Evolutionary conservation across 2,329 filamentous ascomycete species (phyloP), one percentile per base, ranked within the genome.

Genomic region (Helminthosporium solani): DNA sequence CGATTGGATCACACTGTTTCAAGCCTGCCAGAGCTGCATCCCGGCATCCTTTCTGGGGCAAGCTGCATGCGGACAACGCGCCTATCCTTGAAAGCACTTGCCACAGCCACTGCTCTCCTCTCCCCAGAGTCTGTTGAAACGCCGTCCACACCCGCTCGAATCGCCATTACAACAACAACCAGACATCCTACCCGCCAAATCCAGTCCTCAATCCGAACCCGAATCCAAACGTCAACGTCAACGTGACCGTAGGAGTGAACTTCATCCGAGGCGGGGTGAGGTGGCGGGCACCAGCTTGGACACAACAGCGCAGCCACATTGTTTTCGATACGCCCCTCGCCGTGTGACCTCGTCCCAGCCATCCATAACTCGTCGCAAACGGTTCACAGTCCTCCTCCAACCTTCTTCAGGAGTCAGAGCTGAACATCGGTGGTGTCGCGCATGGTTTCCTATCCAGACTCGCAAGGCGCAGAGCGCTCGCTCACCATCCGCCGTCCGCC

Each of bases 401-500:
- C 12, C 21, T 43, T 23, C 23, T 31, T n/a, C 39, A 42, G 44
- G 38, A 51, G 44, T 40, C 28, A 27, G 37, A 42, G 40, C 14
- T 40, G 19, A 25, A 33, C 14, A 48, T 44, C 48, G 50, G 52
- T 46, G 40, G 56, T 64, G 64, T 46, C 40, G 56, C 66, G 64
- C 61, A 85, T 85, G 82, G 81, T 85, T 68, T 85, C 82, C 67
- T 82, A 83, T 71, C 76, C 79, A 60, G 80, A 84, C 50, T 70
- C 68, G 31, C 64, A 74, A 46, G 73, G 75, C 64, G 67, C 74
- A 44, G 74, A 77, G 66, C 76, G 73, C 61, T 77, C 82, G 59
- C 73, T 84, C 57, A 75, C 80, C 63, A 73, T 81, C 61, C 82
- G 83, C 64, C 81, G 67, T 72, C 82, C 71, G 77, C 83, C 65